Evolutionary conservation across 345 rosid species (phyloP).

Genomic region (Litchi chinensis): DNA sequence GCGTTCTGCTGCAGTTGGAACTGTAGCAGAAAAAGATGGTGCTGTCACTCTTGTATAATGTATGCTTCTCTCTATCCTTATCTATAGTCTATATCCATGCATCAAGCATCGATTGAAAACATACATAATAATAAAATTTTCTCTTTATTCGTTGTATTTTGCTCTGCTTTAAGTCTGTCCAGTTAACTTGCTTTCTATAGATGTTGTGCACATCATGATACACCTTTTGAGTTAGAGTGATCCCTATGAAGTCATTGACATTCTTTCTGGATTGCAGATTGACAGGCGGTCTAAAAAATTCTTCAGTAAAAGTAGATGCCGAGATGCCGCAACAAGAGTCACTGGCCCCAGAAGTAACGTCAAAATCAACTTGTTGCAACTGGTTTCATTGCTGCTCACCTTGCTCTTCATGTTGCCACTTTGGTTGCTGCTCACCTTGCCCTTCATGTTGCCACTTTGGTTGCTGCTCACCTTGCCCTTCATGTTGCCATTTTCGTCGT

Average conservation of each 20-base stretch:
- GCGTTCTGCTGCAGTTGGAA: slow-evolving; percentile 48
- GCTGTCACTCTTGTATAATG: slow-evolving; percentile 31
- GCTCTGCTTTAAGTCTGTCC: not conserved
- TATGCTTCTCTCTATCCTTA: slow-evolving; percentile 32
- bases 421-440: slow-evolving; percentile 24
- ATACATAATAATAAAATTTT: not conserved
- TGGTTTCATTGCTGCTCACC: slow-evolving; percentile 39
- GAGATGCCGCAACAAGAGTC: slow-evolving; percentile 26
- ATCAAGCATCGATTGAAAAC: not conserved
- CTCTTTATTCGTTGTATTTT: not conserved
- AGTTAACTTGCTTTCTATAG: not conserved
- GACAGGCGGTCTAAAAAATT: slow-evolving; percentile 27
- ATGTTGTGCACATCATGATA: not conserved
- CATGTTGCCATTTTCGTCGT: slow-evolving; percentile 7
- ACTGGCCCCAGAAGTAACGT: not conserved
- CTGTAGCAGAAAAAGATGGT: slow-evolving; percentile 38
- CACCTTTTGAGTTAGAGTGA: not conserved
- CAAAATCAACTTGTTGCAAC: slow-evolving; percentile 23
- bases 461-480: slow-evolving; percentile 37
- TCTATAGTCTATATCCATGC: not conserved
- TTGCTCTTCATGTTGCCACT: slow-evolving; percentile 23
- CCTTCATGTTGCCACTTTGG: slow-evolving; percentile 23
- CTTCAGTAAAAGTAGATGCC: slow-evolving; percentile 18
- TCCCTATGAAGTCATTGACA: not conserved
- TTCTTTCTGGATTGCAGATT: slow-evolving; percentile 39